Conservation (phyloP, 306 rosid genomes). For the Coriaria nepalensis region DNA sequence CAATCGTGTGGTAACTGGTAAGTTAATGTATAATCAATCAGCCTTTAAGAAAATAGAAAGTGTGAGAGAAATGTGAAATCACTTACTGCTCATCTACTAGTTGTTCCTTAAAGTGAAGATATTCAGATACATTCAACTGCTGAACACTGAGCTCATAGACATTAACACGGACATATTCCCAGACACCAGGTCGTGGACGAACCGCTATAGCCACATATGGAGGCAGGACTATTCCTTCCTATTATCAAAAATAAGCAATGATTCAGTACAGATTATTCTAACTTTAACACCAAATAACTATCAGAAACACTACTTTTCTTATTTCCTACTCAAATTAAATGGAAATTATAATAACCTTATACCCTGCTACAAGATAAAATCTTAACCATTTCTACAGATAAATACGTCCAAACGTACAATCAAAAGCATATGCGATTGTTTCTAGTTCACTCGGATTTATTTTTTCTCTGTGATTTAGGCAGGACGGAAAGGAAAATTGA, state of each 20-base stretch:
- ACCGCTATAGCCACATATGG: slow-evolving; percentile 83
- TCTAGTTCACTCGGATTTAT: no score
- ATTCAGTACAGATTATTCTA: no score
- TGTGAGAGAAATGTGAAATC: slow-evolving; percentile 1
- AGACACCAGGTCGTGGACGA: slow-evolving; percentile 90
- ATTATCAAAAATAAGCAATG: slow-evolving; percentile 6
- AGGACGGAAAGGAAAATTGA: slow-evolving; percentile 6
- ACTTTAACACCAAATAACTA: neutral
- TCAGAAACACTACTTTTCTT: neutral
- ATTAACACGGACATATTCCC: slow-evolving; percentile 84
- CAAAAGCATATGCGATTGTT: no score
- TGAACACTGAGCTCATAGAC: slow-evolving; percentile 72
- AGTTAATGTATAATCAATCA: no score
- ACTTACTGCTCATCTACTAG: slow-evolving; percentile 60
- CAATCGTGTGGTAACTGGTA: neutral
- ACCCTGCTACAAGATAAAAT: no score
- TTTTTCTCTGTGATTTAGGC: neutral
- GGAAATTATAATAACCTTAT: neutral
- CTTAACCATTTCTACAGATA: no score
- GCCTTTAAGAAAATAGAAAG: no score
- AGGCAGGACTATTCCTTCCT: slow-evolving; percentile 80
- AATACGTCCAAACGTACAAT: no score
- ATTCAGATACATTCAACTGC: slow-evolving; percentile 70
- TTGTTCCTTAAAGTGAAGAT: slow-evolving; percentile 77
- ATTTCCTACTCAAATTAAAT: neutral